A percentile compares a stretch with the other conserved stretches of the same genome.
These are phyloP conservation scores for Saccharomycopsis schoenii DNA, from an alignment of 805 yeast genomes.

Conservation along the genomic window DNA sequence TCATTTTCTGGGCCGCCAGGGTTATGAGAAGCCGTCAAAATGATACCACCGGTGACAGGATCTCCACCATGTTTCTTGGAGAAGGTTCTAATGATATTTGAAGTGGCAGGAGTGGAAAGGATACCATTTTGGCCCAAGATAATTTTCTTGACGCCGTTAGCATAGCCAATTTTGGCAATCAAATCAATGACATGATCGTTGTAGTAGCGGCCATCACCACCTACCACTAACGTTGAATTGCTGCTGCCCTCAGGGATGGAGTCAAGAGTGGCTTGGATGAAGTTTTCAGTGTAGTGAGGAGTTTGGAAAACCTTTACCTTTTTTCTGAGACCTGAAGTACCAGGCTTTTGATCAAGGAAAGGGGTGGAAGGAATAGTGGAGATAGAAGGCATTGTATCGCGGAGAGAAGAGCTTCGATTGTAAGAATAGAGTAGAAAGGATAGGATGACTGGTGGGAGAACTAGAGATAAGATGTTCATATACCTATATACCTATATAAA, in stretches of 20 bases:
- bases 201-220: conserved; percentile 96
- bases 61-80: conserved; percentile 28
- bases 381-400: conserved; percentile 10
- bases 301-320: conserved; percentile 78
- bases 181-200: conserved; percentile 71
- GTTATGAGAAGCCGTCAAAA: conserved; percentile 92
- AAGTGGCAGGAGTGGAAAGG: conserved; percentile 92
- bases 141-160: conserved; percentile 78
- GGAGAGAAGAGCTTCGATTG: conserved; percentile 7
- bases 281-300: conserved; percentile 81
- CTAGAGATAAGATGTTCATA: not conserved
- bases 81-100: conserved; percentile 76
- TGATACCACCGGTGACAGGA: conserved; percentile 85
- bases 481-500: too few species aligned
- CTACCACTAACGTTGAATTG: conserved; percentile 73
- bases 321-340: conserved; percentile 94
- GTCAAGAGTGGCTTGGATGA: conserved; percentile 74
- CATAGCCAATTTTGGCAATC: conserved; percentile 79
- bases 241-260: conserved; percentile 85
- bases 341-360: conserved; percentile 89
- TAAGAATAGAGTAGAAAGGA: not conserved
- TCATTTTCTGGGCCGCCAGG: conserved; percentile 95
- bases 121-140: conserved; percentile 84
- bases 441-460: not conserved
- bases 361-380: conserved; percentile 52